Base-by-base conservation (phyloP, 495 filamentous ascomycete genomes). In the Aspergillus sclerotioniger region DNA sequence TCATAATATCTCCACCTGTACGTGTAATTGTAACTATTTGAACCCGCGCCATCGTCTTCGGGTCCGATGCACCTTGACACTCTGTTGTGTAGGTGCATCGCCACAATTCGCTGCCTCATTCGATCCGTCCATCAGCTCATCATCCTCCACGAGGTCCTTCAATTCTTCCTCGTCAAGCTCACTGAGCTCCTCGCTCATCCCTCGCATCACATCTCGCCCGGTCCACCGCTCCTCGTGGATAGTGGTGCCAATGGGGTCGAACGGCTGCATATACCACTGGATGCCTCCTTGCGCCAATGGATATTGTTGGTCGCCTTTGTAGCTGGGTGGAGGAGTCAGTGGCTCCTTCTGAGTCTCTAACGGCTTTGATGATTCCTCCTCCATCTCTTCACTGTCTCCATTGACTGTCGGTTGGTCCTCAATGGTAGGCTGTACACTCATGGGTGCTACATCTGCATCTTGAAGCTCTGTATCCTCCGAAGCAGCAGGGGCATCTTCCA, bases 151-250 rank as follows among this genome's bases (percentile, higher is more conserved):
- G 58, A 84, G 79, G 70, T 64, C 87, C 82, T 70, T 88, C 49
- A 96, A 75, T 71, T 91, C 88, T 16, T 92, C 91, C 48, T 95
- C 92, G 54, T 93, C 91, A 63, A 96, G 82, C 60, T 96, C 92
- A 52, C 86, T 92, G 6, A 96, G 77, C 55, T 93, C 90, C 68
- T 94, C 92, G 57, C 89, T 92, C 76, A 92, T 85, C 15, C 82
- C 86, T 15, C 90, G 82, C 63, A 90, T 79, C 8, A 88, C 83
- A 50, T 91, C 89, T 17, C 87, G 79, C 12, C 88, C 91, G 4
- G 84, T 86, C 84, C 89, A 92, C 55, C 86, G 80, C 72, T 92
- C 89, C 51, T 91, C 88, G 62, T 87, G 74, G 19, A 90, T 75
- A 0, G 82, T 90, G 0, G 90, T 95, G 16, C 93, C 91, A 51